Evolutionary conservation across 2,329 filamentous ascomycete species (phyloP).

Genomic region (Phialocephala sp.): DNA sequence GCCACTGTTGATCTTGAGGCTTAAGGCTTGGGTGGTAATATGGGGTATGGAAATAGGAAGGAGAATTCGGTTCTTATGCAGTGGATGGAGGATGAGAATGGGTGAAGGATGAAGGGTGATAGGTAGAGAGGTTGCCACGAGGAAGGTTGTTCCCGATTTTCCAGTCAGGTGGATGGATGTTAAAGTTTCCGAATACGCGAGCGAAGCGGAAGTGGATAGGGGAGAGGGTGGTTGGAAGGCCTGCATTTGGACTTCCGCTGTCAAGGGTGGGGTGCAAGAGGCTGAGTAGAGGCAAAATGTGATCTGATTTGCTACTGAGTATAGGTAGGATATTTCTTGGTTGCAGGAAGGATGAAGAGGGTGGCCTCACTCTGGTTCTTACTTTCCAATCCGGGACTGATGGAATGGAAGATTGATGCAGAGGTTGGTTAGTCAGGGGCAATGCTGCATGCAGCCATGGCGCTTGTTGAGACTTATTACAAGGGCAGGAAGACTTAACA

Average conservation of each 20-base stretch:
- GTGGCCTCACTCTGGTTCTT: neutral
- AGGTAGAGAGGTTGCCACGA: neutral
- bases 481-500: neutral
- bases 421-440: neutral
- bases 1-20: conserved; percentile 10
- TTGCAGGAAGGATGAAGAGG: neutral
- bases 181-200: too few species aligned
- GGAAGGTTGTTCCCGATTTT: neutral
- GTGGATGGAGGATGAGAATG: neutral
- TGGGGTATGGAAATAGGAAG: neutral
- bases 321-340: neutral
- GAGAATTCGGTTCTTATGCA: neutral
- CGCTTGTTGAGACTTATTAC: neutral
- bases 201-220: too few species aligned
- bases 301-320: neutral
- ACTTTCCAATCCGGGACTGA: neutral
- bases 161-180: too few species aligned
- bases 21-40: neutral
- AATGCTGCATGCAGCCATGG: neutral
- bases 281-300: neutral
- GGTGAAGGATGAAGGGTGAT: neutral
- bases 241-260: neutral
- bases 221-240: neutral
- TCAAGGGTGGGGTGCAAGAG: neutral
- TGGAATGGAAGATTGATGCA: neutral